These are phyloP conservation scores for Clavariopsis aquatica DNA, from an alignment of 495 filamentous ascomycete species.

Conservation along the genomic window DNA sequence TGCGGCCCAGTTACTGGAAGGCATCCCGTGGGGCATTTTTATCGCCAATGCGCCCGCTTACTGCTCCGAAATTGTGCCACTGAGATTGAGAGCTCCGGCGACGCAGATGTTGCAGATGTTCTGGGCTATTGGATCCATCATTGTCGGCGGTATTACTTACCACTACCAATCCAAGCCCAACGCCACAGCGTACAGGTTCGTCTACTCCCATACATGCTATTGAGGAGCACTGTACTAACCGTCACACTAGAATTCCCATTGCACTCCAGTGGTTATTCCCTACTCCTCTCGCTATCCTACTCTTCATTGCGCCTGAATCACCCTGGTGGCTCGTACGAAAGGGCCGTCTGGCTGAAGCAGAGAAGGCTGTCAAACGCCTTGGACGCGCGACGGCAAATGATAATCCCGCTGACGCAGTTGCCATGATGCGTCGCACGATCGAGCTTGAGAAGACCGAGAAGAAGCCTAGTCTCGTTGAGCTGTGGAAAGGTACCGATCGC, in stretches of 20 bases:
- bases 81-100: constrained; percentile 49
- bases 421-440: constrained; percentile 36
- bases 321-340: constrained; percentile 29
- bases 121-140: constrained; percentile 52
- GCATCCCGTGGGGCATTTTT: constrained; percentile 56
- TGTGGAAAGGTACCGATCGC: constrained; percentile 49
- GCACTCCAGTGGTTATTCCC: constrained; percentile 54
- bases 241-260: constrained; percentile 48
- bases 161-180: constrained; percentile 46
- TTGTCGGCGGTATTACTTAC: constrained; percentile 51
- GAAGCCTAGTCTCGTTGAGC: constrained; percentile 47
- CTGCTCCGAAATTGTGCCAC: constrained; percentile 50
- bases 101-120: constrained; percentile 54
- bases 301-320: constrained; percentile 36
- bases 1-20: constrained; percentile 51
- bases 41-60: constrained; percentile 54
- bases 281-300: constrained; percentile 45
- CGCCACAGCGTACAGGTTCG: constrained; percentile 50
- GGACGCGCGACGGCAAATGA: constrained; percentile 54
- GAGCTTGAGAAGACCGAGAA: constrained; percentile 38
- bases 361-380: constrained; percentile 19
- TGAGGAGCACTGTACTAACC: constrained; percentile 44
- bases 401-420: constrained; percentile 49
- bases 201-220: constrained; percentile 41
- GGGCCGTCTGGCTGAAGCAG: constrained; percentile 20